Evolutionary conservation across 176 grass and related monocot species (phyloP).

Genomic region (Musa itinerans): DNA sequence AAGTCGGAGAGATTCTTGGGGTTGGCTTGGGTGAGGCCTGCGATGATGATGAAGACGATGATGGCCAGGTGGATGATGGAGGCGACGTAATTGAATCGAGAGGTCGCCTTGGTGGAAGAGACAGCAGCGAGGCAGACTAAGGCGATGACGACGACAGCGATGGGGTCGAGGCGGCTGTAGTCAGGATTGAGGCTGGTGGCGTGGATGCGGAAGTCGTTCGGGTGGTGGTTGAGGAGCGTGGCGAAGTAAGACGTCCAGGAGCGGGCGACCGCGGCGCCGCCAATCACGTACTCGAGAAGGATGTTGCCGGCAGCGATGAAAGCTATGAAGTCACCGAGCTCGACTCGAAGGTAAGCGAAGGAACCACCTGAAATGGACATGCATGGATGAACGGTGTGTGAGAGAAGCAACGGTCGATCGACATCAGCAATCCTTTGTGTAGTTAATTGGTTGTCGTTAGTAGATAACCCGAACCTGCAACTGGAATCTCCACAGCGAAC

Average conservation of each 20-base stretch:
- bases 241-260: constrained; percentile 19
- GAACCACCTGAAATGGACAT: background rate
- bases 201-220: constrained; percentile 17
- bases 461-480: background rate
- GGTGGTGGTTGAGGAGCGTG: constrained; percentile 10
- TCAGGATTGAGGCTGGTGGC: background rate
- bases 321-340: constrained; percentile 13
- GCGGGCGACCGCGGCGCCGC: constrained; percentile 2
- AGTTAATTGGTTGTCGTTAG: too few relatives aligned
- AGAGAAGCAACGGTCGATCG: too few relatives aligned
- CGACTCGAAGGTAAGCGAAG: constrained; percentile 10
- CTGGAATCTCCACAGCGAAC: constrained; percentile 13
- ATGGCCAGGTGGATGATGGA: constrained; percentile 1
- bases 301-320: constrained; percentile 17
- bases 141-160: background rate
- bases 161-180: constrained; percentile 14
- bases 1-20: constrained; percentile 2
- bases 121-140: background rate
- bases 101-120: constrained; percentile 1
- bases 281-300: constrained; percentile 10
- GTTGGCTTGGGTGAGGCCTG: background rate
- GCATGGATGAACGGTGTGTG: too few relatives aligned
- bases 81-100: constrained; percentile 10
- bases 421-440: too few relatives aligned
- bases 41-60: constrained; percentile 10